phyloP scores from a whole-genome alignment of 176 grass and related monocot genomes.

The Rhynchospora breviuscula region DNA sequence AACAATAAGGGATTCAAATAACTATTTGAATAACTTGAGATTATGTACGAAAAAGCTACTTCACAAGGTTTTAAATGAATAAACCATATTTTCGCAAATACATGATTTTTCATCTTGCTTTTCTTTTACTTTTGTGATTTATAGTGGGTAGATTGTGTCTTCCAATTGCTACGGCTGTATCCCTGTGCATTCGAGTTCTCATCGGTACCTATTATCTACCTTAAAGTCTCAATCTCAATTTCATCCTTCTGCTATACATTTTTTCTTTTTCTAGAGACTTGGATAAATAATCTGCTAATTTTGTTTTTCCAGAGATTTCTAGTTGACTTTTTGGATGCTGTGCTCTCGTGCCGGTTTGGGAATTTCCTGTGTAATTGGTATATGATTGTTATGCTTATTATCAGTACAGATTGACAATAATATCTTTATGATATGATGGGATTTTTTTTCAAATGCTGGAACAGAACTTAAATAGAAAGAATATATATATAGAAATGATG shows the following conservation, averaged over 20 bases:
- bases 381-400: neutral
- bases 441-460: neutral
- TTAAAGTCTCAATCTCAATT: neutral
- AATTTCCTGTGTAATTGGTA: constrained; percentile 99
- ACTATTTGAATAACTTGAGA: neutral
- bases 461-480: neutral
- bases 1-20: neutral
- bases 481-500: neutral
- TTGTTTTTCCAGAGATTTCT: constrained; percentile 68
- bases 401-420: neutral
- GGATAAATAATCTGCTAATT: neutral
- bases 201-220: constrained; percentile 61
- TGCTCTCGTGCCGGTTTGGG: constrained; percentile 83
- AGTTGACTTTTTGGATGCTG: constrained; percentile 93
- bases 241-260: neutral
- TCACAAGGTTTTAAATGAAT: neutral
- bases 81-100: neutral
- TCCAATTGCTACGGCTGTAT: constrained; percentile 81
- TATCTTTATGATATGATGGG: neutral
- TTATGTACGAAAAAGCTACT: neutral
- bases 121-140: constrained; percentile 22
- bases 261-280: neutral
- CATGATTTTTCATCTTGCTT: constrained; percentile 14
- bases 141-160: constrained; percentile 96
- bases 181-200: constrained; percentile 96